Evolutionary conservation across 2,329 filamentous ascomycete genomes (phyloP).

Genomic region (Cladophialophora chaetospira): DNA sequence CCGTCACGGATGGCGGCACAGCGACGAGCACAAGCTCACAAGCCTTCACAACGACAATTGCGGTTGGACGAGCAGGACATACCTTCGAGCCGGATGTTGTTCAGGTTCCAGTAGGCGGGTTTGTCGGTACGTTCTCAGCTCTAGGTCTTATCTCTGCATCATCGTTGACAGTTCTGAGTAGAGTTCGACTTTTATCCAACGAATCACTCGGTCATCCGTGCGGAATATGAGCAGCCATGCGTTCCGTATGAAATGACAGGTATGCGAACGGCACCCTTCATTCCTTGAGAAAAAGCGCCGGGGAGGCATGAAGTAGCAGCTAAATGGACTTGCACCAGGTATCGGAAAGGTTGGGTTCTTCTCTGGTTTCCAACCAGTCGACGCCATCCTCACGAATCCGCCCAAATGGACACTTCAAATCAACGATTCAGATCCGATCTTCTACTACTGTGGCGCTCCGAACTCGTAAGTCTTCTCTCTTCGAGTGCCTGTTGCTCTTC

Average conservation of each 20-base stretch:
- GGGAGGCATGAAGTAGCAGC: no score
- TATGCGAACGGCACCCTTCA: background rate
- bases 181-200: slow-evolving; percentile 63
- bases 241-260: slow-evolving; percentile 57
- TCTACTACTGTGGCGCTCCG: slow-evolving; percentile 70
- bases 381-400: slow-evolving; percentile 49
- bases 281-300: no score
- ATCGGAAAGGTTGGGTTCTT: slow-evolving; percentile 56
- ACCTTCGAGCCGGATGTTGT: slow-evolving; percentile 32
- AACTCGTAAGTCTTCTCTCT: no score
- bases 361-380: slow-evolving; percentile 53
- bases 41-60: slow-evolving; percentile 29
- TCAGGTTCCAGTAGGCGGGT: slow-evolving; percentile 27
- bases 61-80: slow-evolving; percentile 24
- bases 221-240: slow-evolving; percentile 62
- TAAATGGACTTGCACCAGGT: slow-evolving; percentile 30
- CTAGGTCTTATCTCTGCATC: background rate
- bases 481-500: no score
- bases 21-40: slow-evolving; percentile 18
- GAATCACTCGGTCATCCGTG: slow-evolving; percentile 65
- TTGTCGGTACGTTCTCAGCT: slow-evolving; percentile 5
- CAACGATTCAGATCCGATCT: slow-evolving; percentile 65
- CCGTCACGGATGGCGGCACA: background rate
- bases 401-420: slow-evolving; percentile 49
- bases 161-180: background rate